Evolutionary conservation across 768 basidiomycete genomes (phyloP), one percentile per base, ranked within the genome.

Genomic region (Trametopsis cervina): DNA sequence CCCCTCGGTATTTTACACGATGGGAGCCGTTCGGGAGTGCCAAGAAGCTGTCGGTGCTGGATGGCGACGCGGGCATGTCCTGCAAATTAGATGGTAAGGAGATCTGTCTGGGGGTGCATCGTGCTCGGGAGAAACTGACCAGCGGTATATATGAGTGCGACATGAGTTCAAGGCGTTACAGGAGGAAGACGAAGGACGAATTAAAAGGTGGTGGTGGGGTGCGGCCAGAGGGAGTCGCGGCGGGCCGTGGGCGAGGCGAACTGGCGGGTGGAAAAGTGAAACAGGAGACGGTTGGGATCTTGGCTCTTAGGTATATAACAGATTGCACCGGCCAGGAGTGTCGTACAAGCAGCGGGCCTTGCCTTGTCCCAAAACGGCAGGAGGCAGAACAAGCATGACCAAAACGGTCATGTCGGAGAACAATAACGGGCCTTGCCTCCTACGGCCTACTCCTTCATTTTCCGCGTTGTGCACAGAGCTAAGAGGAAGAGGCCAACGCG

Each of bases 1-100:
- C 68, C 22, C 72, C 69, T 21, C 71, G 69, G 56, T 84, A 88
- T 64, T 78, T 82, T 36, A 88, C 71, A 66, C 80, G 81, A 53
- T 80, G 75, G 1, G 73, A 76, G 46, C 82, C 82, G 23, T 39
- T 39, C 15, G 55, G 57, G 2, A 70, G 63, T 9, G 47, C 60
- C 29, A 63, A 55, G 42, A 60, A 44, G 44, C 57, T 61, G 20
- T 59, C 59, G 40, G 52, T 54, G 54, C 59, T 59, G 45, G 47
- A 53, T 40, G 49, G 56, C 41, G 36, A 55, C 41, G 56, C 54
- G 22, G 43, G 52, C 13, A 54, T 54, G 40, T 51, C 54, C 62
- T 60, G 40, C 18, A 40, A 25, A 44, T 4, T 21, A 40, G 17
- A 23, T 24, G 39, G 49, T 48, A 46, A 56, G 47, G 17, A 17